Percentiles rank a stretch among this genome's conserved stretches.
Conservation (phyloP, 441 rosid species). For the Rhodomyrtus psidioides region DNA sequence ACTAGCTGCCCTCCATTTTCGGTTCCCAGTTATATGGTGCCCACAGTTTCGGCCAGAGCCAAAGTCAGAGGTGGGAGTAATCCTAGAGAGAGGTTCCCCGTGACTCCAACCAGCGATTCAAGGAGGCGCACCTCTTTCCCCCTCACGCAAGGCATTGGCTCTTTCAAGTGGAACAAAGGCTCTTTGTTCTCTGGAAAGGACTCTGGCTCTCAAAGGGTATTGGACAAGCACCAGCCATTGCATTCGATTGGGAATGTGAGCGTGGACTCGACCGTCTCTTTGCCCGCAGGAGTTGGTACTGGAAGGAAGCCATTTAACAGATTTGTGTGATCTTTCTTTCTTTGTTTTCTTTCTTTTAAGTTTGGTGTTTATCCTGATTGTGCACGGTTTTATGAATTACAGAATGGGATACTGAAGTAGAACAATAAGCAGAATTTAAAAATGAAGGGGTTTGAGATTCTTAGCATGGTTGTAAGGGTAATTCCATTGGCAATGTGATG, state of each 20-base stretch:
- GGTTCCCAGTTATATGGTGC: constrained; percentile 80
- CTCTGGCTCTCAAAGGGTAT: constrained; percentile 39
- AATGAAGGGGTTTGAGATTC: neutral
- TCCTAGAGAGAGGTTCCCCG: constrained; percentile 62
- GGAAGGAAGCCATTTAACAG: constrained; percentile 92
- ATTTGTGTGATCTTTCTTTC: constrained; percentile 59
- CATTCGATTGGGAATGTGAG: constrained; percentile 70
- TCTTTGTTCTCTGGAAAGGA: constrained; percentile 50
- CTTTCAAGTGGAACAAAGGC: constrained; percentile 79
- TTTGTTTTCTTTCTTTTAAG: neutral
- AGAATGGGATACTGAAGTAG: neutral
- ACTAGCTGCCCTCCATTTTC: constrained; percentile 91
- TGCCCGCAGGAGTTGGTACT: constrained; percentile 44
- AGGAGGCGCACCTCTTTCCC: constrained; percentile 74
- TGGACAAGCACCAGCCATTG: constrained; percentile 49
- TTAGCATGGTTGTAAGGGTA: neutral
- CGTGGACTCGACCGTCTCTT: constrained; percentile 70
- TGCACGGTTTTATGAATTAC: neutral
- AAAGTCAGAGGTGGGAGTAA: constrained; percentile 60
- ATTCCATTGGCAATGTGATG: neutral
- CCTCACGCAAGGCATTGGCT: constrained; percentile 45
- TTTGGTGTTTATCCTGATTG: neutral
- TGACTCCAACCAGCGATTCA: constrained; percentile 61
- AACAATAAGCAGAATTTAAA: neutral
- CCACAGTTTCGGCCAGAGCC: constrained; percentile 80